phyloP scores from a whole-genome alignment of 352 stramenopile genomes.

The Phytophthora pinifolia region DNA sequence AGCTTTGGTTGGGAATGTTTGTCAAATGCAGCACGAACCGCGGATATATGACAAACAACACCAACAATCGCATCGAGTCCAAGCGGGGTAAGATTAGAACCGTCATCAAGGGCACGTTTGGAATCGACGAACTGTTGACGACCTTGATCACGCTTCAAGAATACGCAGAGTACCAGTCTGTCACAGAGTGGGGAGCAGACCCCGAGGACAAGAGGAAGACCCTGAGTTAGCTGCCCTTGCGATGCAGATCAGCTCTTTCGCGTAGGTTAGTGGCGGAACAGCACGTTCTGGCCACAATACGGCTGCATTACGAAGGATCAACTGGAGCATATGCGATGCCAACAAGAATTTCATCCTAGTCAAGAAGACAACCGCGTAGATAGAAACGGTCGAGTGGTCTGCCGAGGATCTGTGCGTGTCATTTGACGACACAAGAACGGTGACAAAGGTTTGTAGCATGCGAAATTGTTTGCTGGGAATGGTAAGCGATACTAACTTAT shows the following conservation, averaged over 20 bases:
- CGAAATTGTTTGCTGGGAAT: neutral
- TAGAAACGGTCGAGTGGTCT: too few species aligned
- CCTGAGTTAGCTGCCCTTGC: neutral
- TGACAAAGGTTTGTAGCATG: neutral
- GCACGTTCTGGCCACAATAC: too few species aligned
- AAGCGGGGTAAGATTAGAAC: slow-evolving; percentile 12
- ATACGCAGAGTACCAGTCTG: slow-evolving; percentile 9
- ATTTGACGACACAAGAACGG: neutral
- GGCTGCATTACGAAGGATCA: too few species aligned
- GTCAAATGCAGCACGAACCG: too few species aligned
- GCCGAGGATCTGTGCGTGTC: neutral
- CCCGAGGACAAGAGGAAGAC: neutral
- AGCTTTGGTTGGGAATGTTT: too few species aligned
- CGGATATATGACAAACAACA: slow-evolving; percentile 13
- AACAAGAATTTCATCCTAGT: too few species aligned
- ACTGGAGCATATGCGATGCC: too few species aligned
- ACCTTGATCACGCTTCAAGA: slow-evolving; percentile 9
- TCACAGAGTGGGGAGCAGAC: slow-evolving; percentile 3
- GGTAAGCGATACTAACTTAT: neutral
- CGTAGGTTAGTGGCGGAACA: neutral
- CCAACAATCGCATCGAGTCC: slow-evolving; percentile 15
- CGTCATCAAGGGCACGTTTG: neutral
- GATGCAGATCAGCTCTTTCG: neutral
- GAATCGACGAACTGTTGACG: slow-evolving; percentile 2
- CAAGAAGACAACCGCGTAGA: too few species aligned